Evolutionary conservation across 2,329 filamentous ascomycete genomes (phyloP).

Genomic region (Aspergillus quadrilineatus): DNA sequence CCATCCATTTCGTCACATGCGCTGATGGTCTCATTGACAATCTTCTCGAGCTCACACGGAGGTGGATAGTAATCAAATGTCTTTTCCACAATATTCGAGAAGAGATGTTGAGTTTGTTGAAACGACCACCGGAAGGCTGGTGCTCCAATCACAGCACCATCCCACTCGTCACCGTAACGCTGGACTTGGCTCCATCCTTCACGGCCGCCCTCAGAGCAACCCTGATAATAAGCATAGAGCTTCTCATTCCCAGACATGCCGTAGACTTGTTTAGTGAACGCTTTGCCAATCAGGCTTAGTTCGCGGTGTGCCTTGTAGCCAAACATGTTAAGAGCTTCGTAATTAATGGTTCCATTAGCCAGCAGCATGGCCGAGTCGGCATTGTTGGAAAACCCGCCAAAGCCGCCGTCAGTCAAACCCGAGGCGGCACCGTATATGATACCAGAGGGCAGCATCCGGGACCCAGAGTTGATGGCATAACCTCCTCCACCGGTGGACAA

Average conservation of each 20-base stretch:
- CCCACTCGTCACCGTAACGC: conserved; percentile 49
- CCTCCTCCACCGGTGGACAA: conserved; percentile 48
- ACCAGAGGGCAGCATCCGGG: conserved; percentile 36
- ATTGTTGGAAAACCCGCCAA: conserved; percentile 41
- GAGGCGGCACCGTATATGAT: conserved; percentile 44
- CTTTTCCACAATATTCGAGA: conserved; percentile 39
- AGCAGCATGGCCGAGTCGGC: conserved; percentile 40
- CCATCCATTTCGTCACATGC: conserved; percentile 58
- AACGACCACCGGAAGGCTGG: conserved; percentile 48
- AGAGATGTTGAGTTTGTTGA: conserved; percentile 46
- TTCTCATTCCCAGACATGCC: conserved; percentile 22
- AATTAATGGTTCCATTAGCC: conserved; percentile 48
- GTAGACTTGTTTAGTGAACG: conserved; percentile 45
- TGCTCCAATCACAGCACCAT: conserved; percentile 48
- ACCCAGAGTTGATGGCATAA: conserved; percentile 33
- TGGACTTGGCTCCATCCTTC: conserved; percentile 54
- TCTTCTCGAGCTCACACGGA: conserved; percentile 33
- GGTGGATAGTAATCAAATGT: conserved; percentile 45
- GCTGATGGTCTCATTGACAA: conserved; percentile 54
- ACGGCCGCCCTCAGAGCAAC: conserved; percentile 56
- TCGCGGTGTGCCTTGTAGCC: conserved; percentile 53
- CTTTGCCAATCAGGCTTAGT: conserved; percentile 50
- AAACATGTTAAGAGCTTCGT: conserved; percentile 30
- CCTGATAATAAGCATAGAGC: conserved; percentile 51
- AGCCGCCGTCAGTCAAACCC: conserved; percentile 46